A percentile compares a stretch with the other conserved stretches of the same genome.
phyloP scores from a whole-genome alignment of 106 monocot species.

The Apostasia shenzhenica region DNA sequence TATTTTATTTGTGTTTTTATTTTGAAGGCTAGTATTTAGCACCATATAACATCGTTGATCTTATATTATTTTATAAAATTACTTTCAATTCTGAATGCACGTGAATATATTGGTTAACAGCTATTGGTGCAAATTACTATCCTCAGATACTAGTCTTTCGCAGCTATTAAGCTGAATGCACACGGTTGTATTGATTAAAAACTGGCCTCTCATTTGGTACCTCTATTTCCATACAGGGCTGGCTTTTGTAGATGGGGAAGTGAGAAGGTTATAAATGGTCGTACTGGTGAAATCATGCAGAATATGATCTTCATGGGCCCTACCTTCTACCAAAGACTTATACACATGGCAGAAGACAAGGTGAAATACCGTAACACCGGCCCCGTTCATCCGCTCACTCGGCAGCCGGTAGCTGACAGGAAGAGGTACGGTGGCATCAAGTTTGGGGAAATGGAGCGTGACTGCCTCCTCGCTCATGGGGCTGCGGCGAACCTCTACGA shows the following conservation, averaged over 20 bases:
- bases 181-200: too few species aligned
- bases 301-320: slow-evolving; percentile 90
- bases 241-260: slow-evolving; percentile 83
- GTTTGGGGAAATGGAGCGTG: slow-evolving; percentile 98
- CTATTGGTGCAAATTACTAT: too few species aligned
- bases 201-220: neutral
- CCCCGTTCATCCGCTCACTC: slow-evolving; percentile 87
- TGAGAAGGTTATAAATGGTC: slow-evolving; percentile 69
- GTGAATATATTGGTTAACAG: too few species aligned
- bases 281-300: slow-evolving; percentile 69
- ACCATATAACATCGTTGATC: too few species aligned
- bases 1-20: too few species aligned
- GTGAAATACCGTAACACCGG: slow-evolving; percentile 95
- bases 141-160: too few species aligned
- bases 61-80: too few species aligned
- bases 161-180: too few species aligned
- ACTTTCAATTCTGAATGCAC: too few species aligned
- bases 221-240: slow-evolving; percentile 28
- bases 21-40: too few species aligned
- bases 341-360: slow-evolving; percentile 98
- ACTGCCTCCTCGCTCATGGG: slow-evolving; percentile 91
- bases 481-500: slow-evolving; percentile 91
- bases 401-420: slow-evolving; percentile 85
- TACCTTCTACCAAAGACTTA: slow-evolving; percentile 86
- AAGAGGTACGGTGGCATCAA: slow-evolving; percentile 89